These are phyloP conservation scores for Chlamydomonas incerta DNA, from an alignment of 139 green algal species.

Conservation along the genomic window DNA sequence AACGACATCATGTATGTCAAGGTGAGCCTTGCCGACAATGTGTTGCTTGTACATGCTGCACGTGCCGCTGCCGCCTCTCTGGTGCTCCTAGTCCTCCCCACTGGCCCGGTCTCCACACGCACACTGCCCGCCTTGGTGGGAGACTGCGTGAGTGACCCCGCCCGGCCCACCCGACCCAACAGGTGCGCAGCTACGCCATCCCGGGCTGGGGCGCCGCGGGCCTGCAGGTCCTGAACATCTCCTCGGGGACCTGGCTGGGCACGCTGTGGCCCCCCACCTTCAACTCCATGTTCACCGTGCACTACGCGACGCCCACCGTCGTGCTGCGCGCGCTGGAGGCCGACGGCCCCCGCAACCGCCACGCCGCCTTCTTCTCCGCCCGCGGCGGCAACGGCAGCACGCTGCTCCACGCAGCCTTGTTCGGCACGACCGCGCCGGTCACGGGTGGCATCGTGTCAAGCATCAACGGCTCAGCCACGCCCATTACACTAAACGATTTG, in stretches of 20 bases:
- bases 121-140: too few relatives aligned
- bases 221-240: background rate
- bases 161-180: too few relatives aligned
- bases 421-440: background rate
- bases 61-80: too few relatives aligned
- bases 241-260: background rate
- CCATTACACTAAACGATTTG: too few relatives aligned
- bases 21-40: too few relatives aligned
- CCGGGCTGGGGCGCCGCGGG: background rate
- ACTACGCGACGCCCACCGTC: background rate
- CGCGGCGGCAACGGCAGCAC: background rate
- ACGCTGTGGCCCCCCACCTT: background rate
- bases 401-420: background rate
- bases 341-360: background rate
- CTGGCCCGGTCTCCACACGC: too few relatives aligned
- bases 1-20: constrained; percentile 1
- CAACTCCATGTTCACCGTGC: background rate
- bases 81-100: too few relatives aligned
- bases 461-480: too few relatives aligned
- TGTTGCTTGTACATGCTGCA: too few relatives aligned
- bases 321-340: background rate
- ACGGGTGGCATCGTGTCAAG: background rate
- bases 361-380: background rate
- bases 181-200: background rate
- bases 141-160: too few relatives aligned